These are phyloP conservation scores for Backusella circina DNA, from an alignment of 192 early-diverging fungal species.

Conservation along the genomic window DNA sequence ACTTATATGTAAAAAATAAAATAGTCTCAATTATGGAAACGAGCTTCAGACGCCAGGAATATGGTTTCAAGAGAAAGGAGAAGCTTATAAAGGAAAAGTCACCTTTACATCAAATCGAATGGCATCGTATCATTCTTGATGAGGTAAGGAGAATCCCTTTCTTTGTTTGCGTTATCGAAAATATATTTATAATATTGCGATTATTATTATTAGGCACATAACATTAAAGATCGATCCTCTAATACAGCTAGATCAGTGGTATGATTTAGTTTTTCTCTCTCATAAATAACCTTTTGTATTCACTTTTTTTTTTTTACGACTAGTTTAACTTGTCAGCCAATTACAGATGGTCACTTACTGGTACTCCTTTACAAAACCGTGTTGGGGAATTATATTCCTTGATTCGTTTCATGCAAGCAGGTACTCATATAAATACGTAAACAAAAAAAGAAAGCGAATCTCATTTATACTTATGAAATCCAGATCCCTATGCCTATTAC, in stretches of 20 bases:
- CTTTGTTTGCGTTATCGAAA: no score
- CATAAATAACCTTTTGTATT: no score
- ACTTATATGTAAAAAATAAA: not conserved
- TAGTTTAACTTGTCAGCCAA: conserved; percentile 67
- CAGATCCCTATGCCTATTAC: conserved; percentile 80
- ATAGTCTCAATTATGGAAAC: conserved; percentile 75
- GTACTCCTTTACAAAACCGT: conserved; percentile 92
- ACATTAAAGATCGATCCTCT: conserved; percentile 84
- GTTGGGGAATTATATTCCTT: conserved; percentile 92
- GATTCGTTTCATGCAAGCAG: conserved; percentile 80
- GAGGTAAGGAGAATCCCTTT: conserved; percentile 1
- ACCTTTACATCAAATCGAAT: conserved; percentile 68
- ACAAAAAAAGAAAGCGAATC: not conserved
- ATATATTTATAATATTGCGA: not conserved
- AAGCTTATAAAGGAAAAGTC: conserved; percentile 59
- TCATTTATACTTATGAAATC: not conserved
- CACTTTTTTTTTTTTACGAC: not conserved
- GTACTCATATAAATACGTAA: conserved; percentile 12
- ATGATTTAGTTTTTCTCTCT: no score
- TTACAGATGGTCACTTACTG: conserved; percentile 80
- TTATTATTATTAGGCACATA: conserved; percentile 61
- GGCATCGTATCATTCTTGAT: conserved; percentile 86
- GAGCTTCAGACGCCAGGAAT: conserved; percentile 64
- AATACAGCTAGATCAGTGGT: conserved; percentile 81
- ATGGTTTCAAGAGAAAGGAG: conserved; percentile 64